Evolutionary conservation across 2,329 filamentous ascomycete species (phyloP).

Genomic region (Rhynchosporium graminicola): DNA sequence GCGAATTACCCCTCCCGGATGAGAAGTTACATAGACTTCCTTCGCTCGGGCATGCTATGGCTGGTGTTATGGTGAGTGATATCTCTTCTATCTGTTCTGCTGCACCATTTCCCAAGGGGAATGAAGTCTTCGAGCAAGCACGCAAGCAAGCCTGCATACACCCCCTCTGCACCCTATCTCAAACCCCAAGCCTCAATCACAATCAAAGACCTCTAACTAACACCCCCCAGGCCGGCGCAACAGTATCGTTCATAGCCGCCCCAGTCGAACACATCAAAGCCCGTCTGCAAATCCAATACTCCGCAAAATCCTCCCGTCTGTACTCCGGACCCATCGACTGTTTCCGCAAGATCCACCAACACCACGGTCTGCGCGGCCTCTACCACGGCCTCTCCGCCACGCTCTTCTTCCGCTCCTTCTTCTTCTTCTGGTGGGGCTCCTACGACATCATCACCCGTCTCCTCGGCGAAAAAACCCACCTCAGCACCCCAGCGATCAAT

Average conservation of each 20-base stretch:
- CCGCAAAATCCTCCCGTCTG: conserved; percentile 71
- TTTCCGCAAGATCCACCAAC: conserved; percentile 64
- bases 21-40: conserved; percentile 58
- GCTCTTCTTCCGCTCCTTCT: conserved; percentile 85
- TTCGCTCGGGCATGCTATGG: conserved; percentile 79
- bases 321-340: conserved; percentile 91
- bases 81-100: background rate
- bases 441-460: conserved; percentile 81
- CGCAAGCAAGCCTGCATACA: background rate
- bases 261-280: conserved; percentile 96
- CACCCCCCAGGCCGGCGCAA: conserved; percentile 64
- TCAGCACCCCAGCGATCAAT: conserved; percentile 81
- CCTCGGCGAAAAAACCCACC: conserved; percentile 64
- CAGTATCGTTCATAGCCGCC: conserved; percentile 89
- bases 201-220: background rate
- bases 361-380: conserved; percentile 76
- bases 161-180: background rate
- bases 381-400: conserved; percentile 87
- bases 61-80: conserved; percentile 63
- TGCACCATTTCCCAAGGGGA: background rate
- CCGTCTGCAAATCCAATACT: conserved; percentile 91
- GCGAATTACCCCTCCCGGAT: conserved; percentile 32
- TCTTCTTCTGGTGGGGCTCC: conserved; percentile 98
- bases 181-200: background rate
- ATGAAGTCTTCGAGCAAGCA: background rate